Evolutionary conservation across 2,329 filamentous ascomycete genomes (phyloP), one percentile per base, ranked within the genome.

Genomic region (Colletotrichum siamense): DNA sequence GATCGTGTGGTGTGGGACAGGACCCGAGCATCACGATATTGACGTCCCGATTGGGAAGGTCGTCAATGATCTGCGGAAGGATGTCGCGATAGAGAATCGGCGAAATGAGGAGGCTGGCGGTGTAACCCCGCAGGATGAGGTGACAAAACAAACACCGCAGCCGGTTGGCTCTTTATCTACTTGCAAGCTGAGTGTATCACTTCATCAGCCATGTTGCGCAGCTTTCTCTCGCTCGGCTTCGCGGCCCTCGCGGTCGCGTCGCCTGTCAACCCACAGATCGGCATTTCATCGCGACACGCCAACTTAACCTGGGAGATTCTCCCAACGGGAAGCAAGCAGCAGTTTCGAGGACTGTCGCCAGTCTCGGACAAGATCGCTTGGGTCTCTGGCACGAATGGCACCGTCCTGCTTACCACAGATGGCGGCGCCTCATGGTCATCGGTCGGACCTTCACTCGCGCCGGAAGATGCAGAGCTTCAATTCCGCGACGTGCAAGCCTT

Each of bases 401-500:
- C 82, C 3, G 81, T 85, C 5, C 79, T 84, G 1, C 80, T 79
- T 13, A 81, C 83, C 10, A 71, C 52, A 7, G 80, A 84, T 76
- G 81, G 79, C 68, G 83, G 83, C 18, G 36, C 57, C 10, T 82
- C 81, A 4, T 84, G 82, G 83, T 52, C 63, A 4, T 81, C 82
- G 0, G 81, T 84, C 22, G 83, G 82, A 3, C 82, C 83, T 4
- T 24, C 28, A n/a, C 71, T 82, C 39, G 36, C 79, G 1, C 63
- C 26, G 12, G 77, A 78, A 8, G 80, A 81, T 73, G 68, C 78
- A 2, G 77, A 73, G 16, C 80, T 83, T 24, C 79, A 84, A 61
- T 84, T 83, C 79, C 82, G 82, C 59, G 82, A 84, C 79, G 72
- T 84, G 12, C 79, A 88, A 30, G 84, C 86, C 6, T 82, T 88